These are phyloP conservation scores for Debaryomyces psychrophilus DNA, from an alignment of 1,139 yeast species.

Conservation along the genomic window DNA sequence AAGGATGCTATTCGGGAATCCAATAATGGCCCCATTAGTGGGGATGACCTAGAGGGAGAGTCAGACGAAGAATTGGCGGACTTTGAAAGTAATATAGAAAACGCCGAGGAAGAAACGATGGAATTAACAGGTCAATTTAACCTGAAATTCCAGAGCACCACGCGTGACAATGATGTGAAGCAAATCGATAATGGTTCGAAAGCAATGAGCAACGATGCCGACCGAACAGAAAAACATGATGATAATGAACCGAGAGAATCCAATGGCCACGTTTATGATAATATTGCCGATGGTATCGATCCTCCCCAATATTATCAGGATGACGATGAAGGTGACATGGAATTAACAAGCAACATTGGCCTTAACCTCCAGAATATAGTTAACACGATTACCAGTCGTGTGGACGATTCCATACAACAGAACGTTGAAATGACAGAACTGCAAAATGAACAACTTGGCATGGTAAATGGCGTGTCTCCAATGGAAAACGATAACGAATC, in stretches of 20 bases:
- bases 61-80: constrained; percentile 8
- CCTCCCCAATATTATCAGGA: neutral
- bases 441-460: neutral
- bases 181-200: neutral
- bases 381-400: neutral
- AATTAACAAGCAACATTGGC: constrained; percentile 19
- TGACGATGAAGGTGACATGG: constrained; percentile 27
- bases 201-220: neutral
- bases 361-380: neutral
- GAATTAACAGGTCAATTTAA: constrained; percentile 22
- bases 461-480: neutral
- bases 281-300: neutral
- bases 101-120: constrained; percentile 26
- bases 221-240: neutral
- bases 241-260: neutral
- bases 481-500: neutral
- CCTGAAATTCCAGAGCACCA: no score
- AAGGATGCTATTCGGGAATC: neutral
- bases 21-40: neutral
- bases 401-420: neutral
- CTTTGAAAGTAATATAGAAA: constrained; percentile 4
- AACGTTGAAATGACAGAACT: neutral
- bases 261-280: neutral
- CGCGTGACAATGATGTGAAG: neutral
- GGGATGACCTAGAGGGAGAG: constrained; percentile 5